Evolutionary conservation across 352 stramenopile genomes (phyloP), one percentile per base, ranked within the genome.

Genomic region (Phytopythium oedochilum): DNA sequence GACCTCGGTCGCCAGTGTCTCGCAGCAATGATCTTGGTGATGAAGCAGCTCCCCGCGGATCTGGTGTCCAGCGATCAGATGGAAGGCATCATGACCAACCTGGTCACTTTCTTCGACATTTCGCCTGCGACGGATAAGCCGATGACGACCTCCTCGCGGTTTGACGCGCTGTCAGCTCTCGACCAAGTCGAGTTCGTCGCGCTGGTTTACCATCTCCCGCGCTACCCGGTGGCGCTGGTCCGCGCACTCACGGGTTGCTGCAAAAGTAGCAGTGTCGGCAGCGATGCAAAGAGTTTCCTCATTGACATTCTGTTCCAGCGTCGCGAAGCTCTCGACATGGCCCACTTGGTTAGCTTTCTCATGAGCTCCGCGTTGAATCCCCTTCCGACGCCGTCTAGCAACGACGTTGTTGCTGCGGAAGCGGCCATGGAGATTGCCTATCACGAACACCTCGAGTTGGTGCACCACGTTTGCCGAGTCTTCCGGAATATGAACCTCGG

Each of bases 241-340:
- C 79, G 80, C 45, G 79, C 75, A 6, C 65, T 94, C 25, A 69
- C 84, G 22, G 83, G 73, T 31, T 92, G 81, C 61, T 91, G 84
- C 63, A 92, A 94, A 57, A 89, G 75, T 52, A 20, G 61, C 17
- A 50, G 63, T 18, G 77, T 94, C 11, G 58, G 77, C 47, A 57
- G 71, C 25, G 68, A 91, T 35, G 81, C 78, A n/a, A 94, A 94
- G 66, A 90, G 70, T 31, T 94, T 91, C 45, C 59, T 92, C 20
- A 75, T 94, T 40, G 84, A 94, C 44, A 89, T 94, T 63, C 38
- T 94, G 2, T 76, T 86, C 58, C 78, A 89, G 55, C 75, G 81
- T 6, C 65, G 71, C 26, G 66, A 86, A 23, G 61, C 53, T 51
- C 55, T 94, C 39, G 79, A 94, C 55, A 68, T 91, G 2, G 81